Percentiles rank a stretch among this genome's conserved stretches.
These are phyloP conservation scores for Mortierella sp. DNA, from an alignment of 371 early-diverging fungal genomes.

Conservation along the genomic window DNA sequence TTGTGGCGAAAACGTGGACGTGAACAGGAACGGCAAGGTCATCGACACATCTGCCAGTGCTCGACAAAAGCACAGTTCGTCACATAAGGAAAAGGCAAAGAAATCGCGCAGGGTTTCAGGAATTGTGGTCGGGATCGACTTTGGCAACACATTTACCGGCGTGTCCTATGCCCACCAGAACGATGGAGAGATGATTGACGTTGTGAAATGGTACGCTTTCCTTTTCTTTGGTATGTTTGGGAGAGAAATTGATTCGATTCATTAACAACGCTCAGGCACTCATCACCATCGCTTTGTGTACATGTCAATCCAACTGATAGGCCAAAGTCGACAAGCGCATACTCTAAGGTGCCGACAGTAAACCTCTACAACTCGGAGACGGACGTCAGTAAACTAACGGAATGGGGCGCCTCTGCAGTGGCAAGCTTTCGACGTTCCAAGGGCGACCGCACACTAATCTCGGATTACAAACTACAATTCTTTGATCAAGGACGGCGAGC, in stretches of 20 bases:
- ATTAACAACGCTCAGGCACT: not conserved
- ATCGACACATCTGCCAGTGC: slow-evolving; percentile 31
- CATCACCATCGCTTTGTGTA: not conserved
- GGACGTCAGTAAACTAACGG: slow-evolving; percentile 30
- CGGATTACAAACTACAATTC: slow-evolving; percentile 50
- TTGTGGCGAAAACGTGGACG: slow-evolving; percentile 46
- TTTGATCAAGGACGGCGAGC: slow-evolving; percentile 49
- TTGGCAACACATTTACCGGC: slow-evolving; percentile 54
- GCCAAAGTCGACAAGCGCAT: slow-evolving; percentile 51
- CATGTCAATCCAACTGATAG: not conserved
- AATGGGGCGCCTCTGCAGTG: slow-evolving; percentile 51
- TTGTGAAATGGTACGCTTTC: slow-evolving; percentile 49
- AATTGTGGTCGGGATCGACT: slow-evolving; percentile 55
- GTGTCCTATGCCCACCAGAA: slow-evolving; percentile 51
- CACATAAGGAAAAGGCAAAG: slow-evolving; percentile 19
- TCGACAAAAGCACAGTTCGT: not conserved
- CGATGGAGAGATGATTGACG: slow-evolving; percentile 56
- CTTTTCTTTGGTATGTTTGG: not conserved
- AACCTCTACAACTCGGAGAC: slow-evolving; percentile 39
- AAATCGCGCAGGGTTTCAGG: slow-evolving; percentile 29
- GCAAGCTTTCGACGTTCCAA: slow-evolving; percentile 39
- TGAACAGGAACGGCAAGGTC: slow-evolving; percentile 40
- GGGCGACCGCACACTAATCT: slow-evolving; percentile 29
- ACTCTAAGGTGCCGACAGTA: slow-evolving; percentile 52
- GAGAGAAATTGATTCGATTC: not conserved